phyloP scores from a whole-genome alignment of 2,329 filamentous ascomycete species.

The Talaromyces sp. region DNA sequence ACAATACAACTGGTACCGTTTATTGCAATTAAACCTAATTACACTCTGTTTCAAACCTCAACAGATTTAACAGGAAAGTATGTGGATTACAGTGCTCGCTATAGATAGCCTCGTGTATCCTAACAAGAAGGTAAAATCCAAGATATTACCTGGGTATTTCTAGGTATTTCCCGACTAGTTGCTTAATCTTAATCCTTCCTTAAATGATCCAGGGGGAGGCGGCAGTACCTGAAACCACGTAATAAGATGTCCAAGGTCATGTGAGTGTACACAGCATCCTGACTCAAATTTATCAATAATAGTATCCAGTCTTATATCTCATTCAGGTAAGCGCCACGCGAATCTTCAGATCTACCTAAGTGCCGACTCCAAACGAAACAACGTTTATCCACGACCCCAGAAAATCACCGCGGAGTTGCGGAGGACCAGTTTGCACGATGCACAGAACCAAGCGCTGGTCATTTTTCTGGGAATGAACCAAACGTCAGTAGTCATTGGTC shows the following conservation, averaged over 20 bases:
- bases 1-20: neutral
- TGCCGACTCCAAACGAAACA: neutral
- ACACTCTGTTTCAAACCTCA: neutral
- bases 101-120: neutral
- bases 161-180: neutral
- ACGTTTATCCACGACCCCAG: neutral
- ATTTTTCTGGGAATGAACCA: no score
- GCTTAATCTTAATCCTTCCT: neutral
- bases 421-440: neutral
- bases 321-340: neutral
- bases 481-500: neutral
- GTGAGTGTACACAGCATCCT: neutral
- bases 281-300: no score
- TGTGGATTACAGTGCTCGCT: neutral
- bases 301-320: neutral
- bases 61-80: neutral
- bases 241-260: neutral
- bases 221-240: neutral
- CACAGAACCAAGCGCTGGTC: neutral
- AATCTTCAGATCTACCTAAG: conserved; percentile 1
- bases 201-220: neutral
- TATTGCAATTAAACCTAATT: neutral
- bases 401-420: conserved; percentile 4
- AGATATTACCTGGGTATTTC: neutral
- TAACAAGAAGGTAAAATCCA: neutral